Conservation (phyloP, 371 early-diverging fungal genomes). For the Phascolomyces articulosus region DNA sequence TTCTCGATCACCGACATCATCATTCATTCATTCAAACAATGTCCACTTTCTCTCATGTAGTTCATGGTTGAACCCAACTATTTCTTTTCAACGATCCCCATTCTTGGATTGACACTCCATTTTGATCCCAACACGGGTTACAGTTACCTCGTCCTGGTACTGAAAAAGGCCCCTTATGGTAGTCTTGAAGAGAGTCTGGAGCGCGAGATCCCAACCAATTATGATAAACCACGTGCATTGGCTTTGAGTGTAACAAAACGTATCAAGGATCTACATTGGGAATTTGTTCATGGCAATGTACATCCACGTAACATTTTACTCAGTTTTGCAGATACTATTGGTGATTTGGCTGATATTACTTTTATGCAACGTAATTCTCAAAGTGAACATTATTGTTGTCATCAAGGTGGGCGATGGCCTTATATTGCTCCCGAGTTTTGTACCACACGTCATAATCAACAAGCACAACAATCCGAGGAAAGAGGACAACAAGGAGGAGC, state of each 20-base stretch:
- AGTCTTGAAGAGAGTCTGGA: constrained; percentile 37
- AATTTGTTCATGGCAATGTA: constrained; percentile 46
- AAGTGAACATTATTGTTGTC: constrained; percentile 15
- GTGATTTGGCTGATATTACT: constrained; percentile 40
- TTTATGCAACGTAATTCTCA: constrained; percentile 35
- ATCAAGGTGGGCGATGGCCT: constrained; percentile 37
- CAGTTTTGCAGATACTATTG: constrained; percentile 41
- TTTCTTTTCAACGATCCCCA: constrained; percentile 18
- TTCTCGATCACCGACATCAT: too few species aligned
- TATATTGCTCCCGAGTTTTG: constrained; percentile 48
- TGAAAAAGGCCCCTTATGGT: constrained; percentile 43
- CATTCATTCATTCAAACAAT: too few species aligned
- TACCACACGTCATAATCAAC: background rate
- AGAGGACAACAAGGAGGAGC: background rate
- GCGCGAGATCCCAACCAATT: constrained; percentile 30
- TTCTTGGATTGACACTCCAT: constrained; percentile 41
- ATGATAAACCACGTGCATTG: constrained; percentile 33
- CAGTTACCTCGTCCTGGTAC: constrained; percentile 43
- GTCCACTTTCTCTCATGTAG: too few species aligned
- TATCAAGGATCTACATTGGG: constrained; percentile 49
- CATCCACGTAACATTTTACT: constrained; percentile 47
- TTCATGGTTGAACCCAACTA: background rate
- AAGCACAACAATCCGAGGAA: background rate
- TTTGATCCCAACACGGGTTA: constrained; percentile 32
- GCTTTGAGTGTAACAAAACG: constrained; percentile 45